Evolutionary conservation across 305 asterid species (phyloP).

Genomic region (Caryopteris hybrid): DNA sequence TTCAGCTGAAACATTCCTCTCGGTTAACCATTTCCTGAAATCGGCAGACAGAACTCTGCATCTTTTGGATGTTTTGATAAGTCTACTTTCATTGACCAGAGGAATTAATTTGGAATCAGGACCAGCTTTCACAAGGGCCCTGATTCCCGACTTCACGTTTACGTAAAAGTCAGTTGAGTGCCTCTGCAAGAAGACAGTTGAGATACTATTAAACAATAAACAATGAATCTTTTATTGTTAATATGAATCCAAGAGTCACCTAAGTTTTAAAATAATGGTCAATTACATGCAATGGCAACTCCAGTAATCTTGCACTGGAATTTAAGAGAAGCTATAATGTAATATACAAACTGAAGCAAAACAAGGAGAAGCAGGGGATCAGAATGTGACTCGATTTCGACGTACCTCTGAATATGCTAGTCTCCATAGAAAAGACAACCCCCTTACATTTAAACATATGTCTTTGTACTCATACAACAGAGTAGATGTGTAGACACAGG

Average conservation of each 20-base stretch:
- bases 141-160: slow-evolving; percentile 32
- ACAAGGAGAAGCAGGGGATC: too few relatives aligned
- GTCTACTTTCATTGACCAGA: slow-evolving; percentile 28
- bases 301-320: too few relatives aligned
- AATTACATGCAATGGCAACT: too few relatives aligned
- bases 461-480: slow-evolving; percentile 30
- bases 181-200: slow-evolving; percentile 28
- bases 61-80: slow-evolving; percentile 25
- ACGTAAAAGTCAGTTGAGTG: slow-evolving; percentile 37
- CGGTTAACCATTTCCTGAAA: slow-evolving; percentile 37
- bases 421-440: slow-evolving; percentile 27
- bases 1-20: slow-evolving; percentile 37
- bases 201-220: too few relatives aligned
- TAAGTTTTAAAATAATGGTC: too few relatives aligned
- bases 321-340: too few relatives aligned
- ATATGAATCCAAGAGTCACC: too few relatives aligned
- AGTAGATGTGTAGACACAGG: slow-evolving; percentile 43
- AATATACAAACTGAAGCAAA: too few relatives aligned
- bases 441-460: slow-evolving; percentile 20
- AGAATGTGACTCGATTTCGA: too few relatives aligned
- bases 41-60: slow-evolving; percentile 30
- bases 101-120: slow-evolving; percentile 28
- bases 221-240: too few relatives aligned
- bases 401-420: slow-evolving; percentile 38
- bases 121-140: slow-evolving; percentile 42